Percentiles rank a stretch among this genome's conserved stretches.
Evolutionary conservation across 768 basidiomycete genomes (phyloP).

Genomic region (Bullera alba): DNA sequence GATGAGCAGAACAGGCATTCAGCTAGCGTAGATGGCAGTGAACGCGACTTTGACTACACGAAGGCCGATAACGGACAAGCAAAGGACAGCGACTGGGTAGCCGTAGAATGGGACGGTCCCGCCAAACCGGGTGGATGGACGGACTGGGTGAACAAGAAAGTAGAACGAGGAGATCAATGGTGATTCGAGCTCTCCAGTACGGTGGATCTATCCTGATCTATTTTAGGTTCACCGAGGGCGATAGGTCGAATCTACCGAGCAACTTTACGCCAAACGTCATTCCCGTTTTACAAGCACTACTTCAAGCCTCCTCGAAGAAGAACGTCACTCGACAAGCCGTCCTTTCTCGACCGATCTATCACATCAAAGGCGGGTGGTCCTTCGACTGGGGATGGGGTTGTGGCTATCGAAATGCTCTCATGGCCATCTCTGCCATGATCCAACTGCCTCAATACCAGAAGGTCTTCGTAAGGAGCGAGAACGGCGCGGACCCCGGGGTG

Average conservation of each 20-base stretch:
- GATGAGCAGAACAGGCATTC: not conserved
- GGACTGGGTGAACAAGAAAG: slow-evolving; percentile 23
- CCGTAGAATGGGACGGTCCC: slow-evolving; percentile 31
- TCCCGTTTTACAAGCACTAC: slow-evolving; percentile 15
- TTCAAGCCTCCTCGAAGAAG: slow-evolving; percentile 11
- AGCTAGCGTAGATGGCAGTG: not conserved
- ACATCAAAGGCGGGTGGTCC: slow-evolving; percentile 31
- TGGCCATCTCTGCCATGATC: slow-evolving; percentile 29
- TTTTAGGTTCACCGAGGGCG: too few species aligned
- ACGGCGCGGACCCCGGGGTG: slow-evolving; percentile 55
- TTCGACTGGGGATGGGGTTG: slow-evolving; percentile 43
- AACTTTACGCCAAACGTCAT: slow-evolving; percentile 41
- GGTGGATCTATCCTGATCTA: too few species aligned
- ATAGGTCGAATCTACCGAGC: too few species aligned
- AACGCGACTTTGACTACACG: slow-evolving; percentile 1
- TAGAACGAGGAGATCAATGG: slow-evolving; percentile 34
- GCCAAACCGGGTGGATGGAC: slow-evolving; percentile 29
- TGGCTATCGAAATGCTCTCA: slow-evolving; percentile 49
- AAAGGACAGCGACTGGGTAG: slow-evolving; percentile 3
- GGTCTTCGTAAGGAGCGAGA: slow-evolving; percentile 42
- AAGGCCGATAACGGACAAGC: not conserved
- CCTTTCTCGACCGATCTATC: slow-evolving; percentile 24
- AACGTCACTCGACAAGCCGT: slow-evolving; percentile 30
- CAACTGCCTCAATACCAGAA: slow-evolving; percentile 14
- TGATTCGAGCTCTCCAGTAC: too few species aligned